Percentiles rank a stretch among this genome's conserved stretches.
phyloP scores from a whole-genome alignment of 2,329 filamentous ascomycete species.

The Aspergillus fischeri region DNA sequence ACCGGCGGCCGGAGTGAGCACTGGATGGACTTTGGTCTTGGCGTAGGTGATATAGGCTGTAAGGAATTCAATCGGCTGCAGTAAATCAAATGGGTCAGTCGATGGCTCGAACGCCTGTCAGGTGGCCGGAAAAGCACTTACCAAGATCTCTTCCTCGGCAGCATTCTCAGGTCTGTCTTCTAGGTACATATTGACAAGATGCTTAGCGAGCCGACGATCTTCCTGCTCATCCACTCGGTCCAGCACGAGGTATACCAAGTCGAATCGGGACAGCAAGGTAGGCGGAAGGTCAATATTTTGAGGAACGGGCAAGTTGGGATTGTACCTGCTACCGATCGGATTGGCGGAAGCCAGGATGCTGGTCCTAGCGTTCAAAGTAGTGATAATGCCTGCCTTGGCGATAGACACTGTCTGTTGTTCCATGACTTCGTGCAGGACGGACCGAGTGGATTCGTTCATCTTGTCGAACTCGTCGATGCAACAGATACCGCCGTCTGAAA shows the following conservation, averaged over 20 bases:
- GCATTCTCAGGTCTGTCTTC: conserved; percentile 90
- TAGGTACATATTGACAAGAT: conserved; percentile 92
- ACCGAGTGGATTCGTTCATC: conserved; percentile 71
- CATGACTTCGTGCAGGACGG: conserved; percentile 76
- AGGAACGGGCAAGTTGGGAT: conserved; percentile 88
- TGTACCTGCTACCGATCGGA: conserved; percentile 96
- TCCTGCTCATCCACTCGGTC: conserved; percentile 88
- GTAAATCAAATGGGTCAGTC: conserved; percentile 3
- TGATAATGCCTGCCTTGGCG: conserved; percentile 74
- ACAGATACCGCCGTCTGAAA: conserved; percentile 71
- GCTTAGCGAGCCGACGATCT: conserved; percentile 83
- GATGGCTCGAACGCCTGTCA: background rate
- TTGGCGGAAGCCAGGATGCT: conserved; percentile 96
- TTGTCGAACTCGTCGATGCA: conserved; percentile 80
- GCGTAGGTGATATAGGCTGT: conserved; percentile 98
- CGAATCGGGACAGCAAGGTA: conserved; percentile 90
- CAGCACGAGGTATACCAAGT: conserved; percentile 92
- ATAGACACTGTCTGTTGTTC: conserved; percentile 76
- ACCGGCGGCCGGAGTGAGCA: conserved; percentile 74
- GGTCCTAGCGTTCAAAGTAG: conserved; percentile 89
- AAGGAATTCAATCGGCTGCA: conserved; percentile 83
- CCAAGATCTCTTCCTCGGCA: conserved; percentile 70
- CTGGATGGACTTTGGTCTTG: conserved; percentile 77
- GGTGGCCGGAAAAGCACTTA: conserved; percentile 46
- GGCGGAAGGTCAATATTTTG: conserved; percentile 98